Base-by-base conservation (phyloP, 2,329 filamentous ascomycete species). In the Venturia nashicola region DNA sequence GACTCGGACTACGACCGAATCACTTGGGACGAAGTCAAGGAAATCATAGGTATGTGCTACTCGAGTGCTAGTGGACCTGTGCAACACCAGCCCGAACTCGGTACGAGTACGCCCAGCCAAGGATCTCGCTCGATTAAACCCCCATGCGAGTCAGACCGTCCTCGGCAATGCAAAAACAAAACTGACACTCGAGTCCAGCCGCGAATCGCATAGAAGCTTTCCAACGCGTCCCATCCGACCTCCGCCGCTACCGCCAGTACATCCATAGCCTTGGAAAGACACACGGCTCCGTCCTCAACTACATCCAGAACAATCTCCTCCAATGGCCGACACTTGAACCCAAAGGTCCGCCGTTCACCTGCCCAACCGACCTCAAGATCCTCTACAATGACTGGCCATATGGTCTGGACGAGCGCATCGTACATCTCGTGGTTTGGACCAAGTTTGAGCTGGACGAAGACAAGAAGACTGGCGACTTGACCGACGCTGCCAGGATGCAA, bases 341-440 rank as follows among this genome's bases (percentile, higher is more conserved):
- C 4, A 72, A 69, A 20, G 48, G 42, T 18, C 32, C 36, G 14
- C 51, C 51, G 5, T 65, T 65, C 39, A 40, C 63, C 23, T 23
- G 51, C 43, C 51, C 66, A 80, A 80, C 77, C 59, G 88, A 94
- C 70, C 76, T 87, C 69, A 91, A 86, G 73, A 86, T 96, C 59
- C 74, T 96, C 48, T 84, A 83, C 76, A 97, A 97, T 72, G 92
- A 97, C 79, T 97, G 91, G 90, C 93, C 93, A 0, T 97, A 97
- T 71, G 91, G 90, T 0, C 80, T 97, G 62, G 90, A 94, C 69
- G 72, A 78, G 59, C 80, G 83, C 61, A 92, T 96, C 67, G 83
- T 90, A 18, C 93, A 97, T 72, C 79, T 97, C 2, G 90, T 96
- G 5, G 85, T 96, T 14, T 97, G 93, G 93, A 94, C 89, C 59